Evolutionary conservation across 1,284 basidiomycete species (phyloP).

Genomic region (Abortiporus biennis): DNA sequence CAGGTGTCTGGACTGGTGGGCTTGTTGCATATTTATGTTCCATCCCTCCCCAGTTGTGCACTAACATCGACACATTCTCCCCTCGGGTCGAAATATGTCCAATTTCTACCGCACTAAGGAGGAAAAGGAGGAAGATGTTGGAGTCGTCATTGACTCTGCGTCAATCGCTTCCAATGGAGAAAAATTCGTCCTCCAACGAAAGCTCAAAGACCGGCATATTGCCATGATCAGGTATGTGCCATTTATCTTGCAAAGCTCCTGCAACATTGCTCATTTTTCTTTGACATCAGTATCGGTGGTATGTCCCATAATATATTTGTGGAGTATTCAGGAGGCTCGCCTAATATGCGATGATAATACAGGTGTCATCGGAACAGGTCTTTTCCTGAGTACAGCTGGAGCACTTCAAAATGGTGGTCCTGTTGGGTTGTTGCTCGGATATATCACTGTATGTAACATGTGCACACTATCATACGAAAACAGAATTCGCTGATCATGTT

Average conservation of each 20-base stretch:
- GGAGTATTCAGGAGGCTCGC: neutral
- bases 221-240: constrained; percentile 59
- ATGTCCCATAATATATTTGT: constrained; percentile 1
- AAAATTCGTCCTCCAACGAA: constrained; percentile 34
- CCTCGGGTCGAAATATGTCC: neutral
- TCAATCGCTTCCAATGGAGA: neutral
- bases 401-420: constrained; percentile 52
- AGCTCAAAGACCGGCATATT: constrained; percentile 63
- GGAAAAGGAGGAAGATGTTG: neutral
- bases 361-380: constrained; percentile 75
- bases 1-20: no score
- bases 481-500: neutral
- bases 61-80: no score
- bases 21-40: no score
- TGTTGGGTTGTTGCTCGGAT: constrained; percentile 59
- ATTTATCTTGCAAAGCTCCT: neutral
- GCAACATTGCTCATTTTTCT: no score
- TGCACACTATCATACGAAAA: no score
- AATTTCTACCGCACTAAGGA: neutral
- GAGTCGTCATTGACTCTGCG: neutral
- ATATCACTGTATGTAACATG: constrained; percentile 27
- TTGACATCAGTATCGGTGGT: constrained; percentile 28
- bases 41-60: no score
- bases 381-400: constrained; percentile 61
- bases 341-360: constrained; percentile 13